These are phyloP conservation scores for Leccinum ponderosum DNA, from an alignment of 1,284 basidiomycete species.

Conservation along the genomic window DNA sequence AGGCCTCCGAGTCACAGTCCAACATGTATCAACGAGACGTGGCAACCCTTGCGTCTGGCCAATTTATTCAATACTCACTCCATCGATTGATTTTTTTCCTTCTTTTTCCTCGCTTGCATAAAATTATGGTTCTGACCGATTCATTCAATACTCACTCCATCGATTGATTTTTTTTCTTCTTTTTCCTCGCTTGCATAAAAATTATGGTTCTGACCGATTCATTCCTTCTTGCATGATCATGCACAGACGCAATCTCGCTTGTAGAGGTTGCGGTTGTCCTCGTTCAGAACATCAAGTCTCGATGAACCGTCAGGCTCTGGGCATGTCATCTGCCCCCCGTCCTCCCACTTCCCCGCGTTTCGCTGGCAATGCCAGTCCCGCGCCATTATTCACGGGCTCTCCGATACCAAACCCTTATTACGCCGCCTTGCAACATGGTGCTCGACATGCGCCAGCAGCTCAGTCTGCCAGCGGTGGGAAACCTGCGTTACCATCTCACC, in stretches of 20 bases:
- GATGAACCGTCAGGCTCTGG: conserved; percentile 28
- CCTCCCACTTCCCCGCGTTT: conserved; percentile 46
- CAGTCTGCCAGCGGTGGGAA: conserved; percentile 24
- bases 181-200: conserved; percentile 24
- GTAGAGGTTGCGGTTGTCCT: conserved; percentile 71
- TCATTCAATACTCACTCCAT: background rate
- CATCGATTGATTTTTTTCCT: conserved; percentile 7
- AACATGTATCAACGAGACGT: too few relatives aligned
- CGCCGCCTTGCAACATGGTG: conserved; percentile 14
- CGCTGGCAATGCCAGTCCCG: conserved; percentile 21
- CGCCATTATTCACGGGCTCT: conserved; percentile 13
- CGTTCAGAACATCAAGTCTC: conserved; percentile 42
- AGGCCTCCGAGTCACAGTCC: too few relatives aligned
- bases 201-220: conserved; percentile 42
- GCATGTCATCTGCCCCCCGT: conserved; percentile 32
- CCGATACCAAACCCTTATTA: conserved; percentile 29
- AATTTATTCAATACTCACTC: background rate
- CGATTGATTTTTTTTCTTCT: conserved; percentile 20
- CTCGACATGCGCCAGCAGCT: conserved; percentile 17
- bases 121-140: background rate
- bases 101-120: conserved; percentile 31
- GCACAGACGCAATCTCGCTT: conserved; percentile 68
- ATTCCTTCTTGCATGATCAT: conserved; percentile 45
- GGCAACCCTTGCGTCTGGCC: too few relatives aligned
- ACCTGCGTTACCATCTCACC: conserved; percentile 46